phyloP scores from a whole-genome alignment of 108 stramenopile genomes.

The Cyclotella atomus region DNA sequence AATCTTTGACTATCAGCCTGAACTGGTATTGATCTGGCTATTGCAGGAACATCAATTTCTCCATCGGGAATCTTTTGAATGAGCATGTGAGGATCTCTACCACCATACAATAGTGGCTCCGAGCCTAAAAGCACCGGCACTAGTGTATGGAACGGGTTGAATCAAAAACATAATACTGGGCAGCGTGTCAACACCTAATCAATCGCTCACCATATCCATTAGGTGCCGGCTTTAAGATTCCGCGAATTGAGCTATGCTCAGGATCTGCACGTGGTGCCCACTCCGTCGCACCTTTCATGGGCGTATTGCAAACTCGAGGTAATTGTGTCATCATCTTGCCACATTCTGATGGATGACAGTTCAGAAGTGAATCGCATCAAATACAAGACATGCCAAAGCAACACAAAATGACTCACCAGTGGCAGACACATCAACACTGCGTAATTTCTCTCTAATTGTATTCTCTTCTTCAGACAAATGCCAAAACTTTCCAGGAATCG shows the following conservation, averaged over 20 bases:
- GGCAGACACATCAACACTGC: conserved; percentile 16
- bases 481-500: conserved; percentile 48
- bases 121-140: conserved; percentile 2
- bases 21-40: conserved; percentile 34
- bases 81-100: conserved; percentile 39
- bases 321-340: conserved; percentile 14
- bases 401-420: conserved; percentile 17
- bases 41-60: conserved; percentile 42
- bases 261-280: conserved; percentile 43
- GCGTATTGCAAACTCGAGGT: conserved; percentile 25
- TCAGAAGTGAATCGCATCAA: too few species aligned
- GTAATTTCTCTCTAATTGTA: conserved; percentile 32
- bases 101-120: conserved; percentile 16
- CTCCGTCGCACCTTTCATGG: conserved; percentile 43
- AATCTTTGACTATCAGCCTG: too few species aligned
- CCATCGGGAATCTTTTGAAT: conserved; percentile 25
- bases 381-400: too few species aligned
- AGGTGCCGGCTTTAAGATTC: conserved; percentile 37
- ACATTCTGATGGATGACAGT: too few species aligned
- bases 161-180: background rate
- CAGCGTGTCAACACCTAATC: too few species aligned
- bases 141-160: background rate
- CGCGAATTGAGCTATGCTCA: conserved; percentile 28
- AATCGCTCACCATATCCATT: conserved; percentile 29
- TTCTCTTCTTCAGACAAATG: conserved; percentile 45